Evolutionary conservation across 768 basidiomycete species (phyloP), one percentile per base, ranked within the genome.

Genomic region (Leccinum variicolor): DNA sequence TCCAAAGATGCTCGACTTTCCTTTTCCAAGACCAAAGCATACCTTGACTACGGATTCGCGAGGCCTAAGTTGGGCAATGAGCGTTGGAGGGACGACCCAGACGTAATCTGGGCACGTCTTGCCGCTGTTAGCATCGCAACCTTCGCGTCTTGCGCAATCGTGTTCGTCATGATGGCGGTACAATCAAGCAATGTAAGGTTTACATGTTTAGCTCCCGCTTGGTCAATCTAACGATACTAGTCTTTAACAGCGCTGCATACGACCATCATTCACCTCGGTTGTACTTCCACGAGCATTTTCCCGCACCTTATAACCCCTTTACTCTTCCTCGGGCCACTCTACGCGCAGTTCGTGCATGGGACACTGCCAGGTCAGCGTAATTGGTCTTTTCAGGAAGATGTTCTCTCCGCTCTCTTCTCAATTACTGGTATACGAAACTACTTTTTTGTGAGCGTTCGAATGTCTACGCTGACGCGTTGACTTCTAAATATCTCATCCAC

Each of bases 81-180:
- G 55, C 75, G 80, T 21, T 86, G 84, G 82, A 80, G 95, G 60
- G 89, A 98, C 68, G 89, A 96, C 66, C 87, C 94, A 1, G 81
- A 81, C 39, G 90, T 96, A 6, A 94, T 98, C 59, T 78, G 80
- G n/a, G 86, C 89, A 6, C 79, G 96, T 21, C 74, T 97, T 53
- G 66, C 77, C 15, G 88, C 89, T 4, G 94, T 88, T 5, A 75
- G 76, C 25, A 45, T 81, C 26, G 86, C 87, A 45, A 92, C 90
- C 2, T 43, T 82, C 0, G 57, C 81, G 1, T 86, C 85, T 62
- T 83, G 88, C 47, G 63, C 68, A 6, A 69, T 78, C 1, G 79
- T 94, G 7, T 79, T 76, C 46, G 60, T 66, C 62, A 60, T 86
- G 50, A 61, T 84, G 55, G 75, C 69, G 64, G 47, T 50, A 17